phyloP scores from a whole-genome alignment of 1,284 basidiomycete genomes.

The Kwoniella shivajii region DNA sequence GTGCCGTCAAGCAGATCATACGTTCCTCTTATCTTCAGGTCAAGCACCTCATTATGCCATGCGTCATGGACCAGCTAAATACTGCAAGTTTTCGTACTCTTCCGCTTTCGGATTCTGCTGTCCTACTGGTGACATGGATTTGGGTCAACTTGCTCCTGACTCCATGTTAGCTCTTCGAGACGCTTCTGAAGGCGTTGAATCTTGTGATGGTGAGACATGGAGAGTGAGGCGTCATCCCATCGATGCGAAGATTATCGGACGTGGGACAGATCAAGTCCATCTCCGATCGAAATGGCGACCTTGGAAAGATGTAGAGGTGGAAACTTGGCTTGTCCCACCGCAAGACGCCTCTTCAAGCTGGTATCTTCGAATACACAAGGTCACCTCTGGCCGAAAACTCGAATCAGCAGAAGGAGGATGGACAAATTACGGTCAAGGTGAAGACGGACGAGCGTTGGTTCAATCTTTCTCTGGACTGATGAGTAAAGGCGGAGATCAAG shows the following conservation, averaged over 20 bases:
- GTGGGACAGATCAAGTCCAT: slow-evolving; percentile 56
- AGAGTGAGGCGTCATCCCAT: slow-evolving; percentile 65
- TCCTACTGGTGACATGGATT: slow-evolving; percentile 66
- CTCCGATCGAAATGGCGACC: slow-evolving; percentile 71
- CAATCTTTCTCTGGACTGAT: slow-evolving; percentile 47
- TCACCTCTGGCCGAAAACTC: slow-evolving; percentile 60
- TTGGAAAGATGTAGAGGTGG: slow-evolving; percentile 70
- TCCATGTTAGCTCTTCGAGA: slow-evolving; percentile 69
- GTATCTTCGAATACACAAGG: slow-evolving; percentile 69
- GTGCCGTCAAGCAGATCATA: slow-evolving; percentile 60
- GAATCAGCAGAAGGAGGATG: slow-evolving; percentile 70
- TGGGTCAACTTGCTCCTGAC: slow-evolving; percentile 72
- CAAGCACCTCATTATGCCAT: slow-evolving; percentile 77
- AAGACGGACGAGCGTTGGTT: slow-evolving; percentile 63
- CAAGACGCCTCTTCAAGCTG: slow-evolving; percentile 59
- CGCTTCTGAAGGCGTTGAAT: slow-evolving; percentile 53
- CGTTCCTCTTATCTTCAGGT: slow-evolving; percentile 71
- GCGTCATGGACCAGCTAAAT: slow-evolving; percentile 74
- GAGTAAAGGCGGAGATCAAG: slow-evolving; percentile 43
- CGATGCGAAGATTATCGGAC: slow-evolving; percentile 63
- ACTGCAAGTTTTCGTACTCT: slow-evolving; percentile 74
- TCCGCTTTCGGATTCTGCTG: slow-evolving; percentile 74
- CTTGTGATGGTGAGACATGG: slow-evolving; percentile 65
- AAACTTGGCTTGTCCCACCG: slow-evolving; percentile 74
- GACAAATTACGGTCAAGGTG: slow-evolving; percentile 69